Percentiles rank a stretch among this genome's conserved stretches.
Conservation (phyloP, 495 filamentous ascomycete species). For the Eremomyces bilateralis region DNA sequence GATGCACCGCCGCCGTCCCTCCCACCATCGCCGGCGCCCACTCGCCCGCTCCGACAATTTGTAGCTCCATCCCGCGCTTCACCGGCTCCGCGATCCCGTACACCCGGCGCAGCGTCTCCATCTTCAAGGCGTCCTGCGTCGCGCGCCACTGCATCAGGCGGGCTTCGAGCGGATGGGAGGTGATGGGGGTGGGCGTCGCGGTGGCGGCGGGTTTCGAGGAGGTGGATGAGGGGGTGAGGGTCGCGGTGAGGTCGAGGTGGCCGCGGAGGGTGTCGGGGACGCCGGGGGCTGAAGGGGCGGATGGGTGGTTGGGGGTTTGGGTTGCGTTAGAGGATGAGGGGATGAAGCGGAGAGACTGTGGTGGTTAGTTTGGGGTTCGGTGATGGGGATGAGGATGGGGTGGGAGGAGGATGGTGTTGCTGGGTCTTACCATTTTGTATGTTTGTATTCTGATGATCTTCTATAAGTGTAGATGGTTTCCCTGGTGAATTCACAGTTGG, state of each 20-base stretch:
- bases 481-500: no score
- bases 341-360: constrained; percentile 72
- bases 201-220: constrained; percentile 18
- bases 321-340: constrained; percentile 37
- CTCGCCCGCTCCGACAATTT: constrained; percentile 44
- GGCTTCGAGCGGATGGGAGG: constrained; percentile 75
- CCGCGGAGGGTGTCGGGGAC: constrained; percentile 79
- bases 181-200: constrained; percentile 6
- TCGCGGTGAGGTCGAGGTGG: constrained; percentile 35
- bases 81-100: constrained; percentile 91
- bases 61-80: constrained; percentile 84
- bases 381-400: constrained; percentile 5
- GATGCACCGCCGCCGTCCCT: constrained; percentile 23
- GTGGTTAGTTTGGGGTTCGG: constrained; percentile 10
- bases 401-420: no score
- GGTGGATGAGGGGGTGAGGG: constrained; percentile 24
- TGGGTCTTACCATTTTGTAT: no score
- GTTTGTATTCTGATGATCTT: no score
- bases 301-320: constrained; percentile 19
- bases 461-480: no score
- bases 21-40: constrained; percentile 27
- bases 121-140: constrained; percentile 70
- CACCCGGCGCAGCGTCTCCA: constrained; percentile 61
- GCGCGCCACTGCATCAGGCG: constrained; percentile 65
- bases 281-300: constrained; percentile 74